Evolutionary conservation across 148 eudicot genomes (phyloP).

Genomic region (Silene uniflora): DNA sequence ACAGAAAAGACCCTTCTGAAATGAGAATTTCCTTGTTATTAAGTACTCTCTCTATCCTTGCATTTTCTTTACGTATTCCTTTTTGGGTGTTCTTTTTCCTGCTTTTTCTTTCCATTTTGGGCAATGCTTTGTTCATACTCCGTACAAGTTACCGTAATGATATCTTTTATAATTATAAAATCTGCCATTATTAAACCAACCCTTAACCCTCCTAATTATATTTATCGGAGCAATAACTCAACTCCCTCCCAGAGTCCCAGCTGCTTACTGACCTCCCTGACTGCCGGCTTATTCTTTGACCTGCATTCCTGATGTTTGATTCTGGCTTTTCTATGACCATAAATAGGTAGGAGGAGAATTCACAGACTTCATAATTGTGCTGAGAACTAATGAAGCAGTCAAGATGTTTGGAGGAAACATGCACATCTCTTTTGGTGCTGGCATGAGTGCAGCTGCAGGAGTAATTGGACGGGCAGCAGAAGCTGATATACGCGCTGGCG

Average conservation of each 20-base stretch:
- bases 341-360: constrained; percentile 85
- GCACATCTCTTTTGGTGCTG: constrained; percentile 84
- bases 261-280: no score
- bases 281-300: no score
- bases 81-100: no score
- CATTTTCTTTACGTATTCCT: not conserved
- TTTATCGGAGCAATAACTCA: no score
- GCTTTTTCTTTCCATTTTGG: not conserved
- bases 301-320: not conserved
- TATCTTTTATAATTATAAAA: no score
- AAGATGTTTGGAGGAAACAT: constrained; percentile 65
- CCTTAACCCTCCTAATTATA: no score
- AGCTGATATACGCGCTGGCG: constrained; percentile 80
- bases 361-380: constrained; percentile 69
- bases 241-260: no score
- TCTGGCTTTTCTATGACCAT: not conserved
- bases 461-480: constrained; percentile 70
- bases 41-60: not conserved
- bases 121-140: no score
- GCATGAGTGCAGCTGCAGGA: constrained; percentile 86
- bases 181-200: no score
- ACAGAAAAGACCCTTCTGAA: no score
- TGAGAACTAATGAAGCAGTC: constrained; percentile 74
- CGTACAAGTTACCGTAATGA: no score
- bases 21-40: no score